Percentiles rank a stretch among this genome's conserved stretches.
Evolutionary conservation across 176 grass and related monocot genomes (phyloP).

Genomic region (Triticum turgidum): DNA sequence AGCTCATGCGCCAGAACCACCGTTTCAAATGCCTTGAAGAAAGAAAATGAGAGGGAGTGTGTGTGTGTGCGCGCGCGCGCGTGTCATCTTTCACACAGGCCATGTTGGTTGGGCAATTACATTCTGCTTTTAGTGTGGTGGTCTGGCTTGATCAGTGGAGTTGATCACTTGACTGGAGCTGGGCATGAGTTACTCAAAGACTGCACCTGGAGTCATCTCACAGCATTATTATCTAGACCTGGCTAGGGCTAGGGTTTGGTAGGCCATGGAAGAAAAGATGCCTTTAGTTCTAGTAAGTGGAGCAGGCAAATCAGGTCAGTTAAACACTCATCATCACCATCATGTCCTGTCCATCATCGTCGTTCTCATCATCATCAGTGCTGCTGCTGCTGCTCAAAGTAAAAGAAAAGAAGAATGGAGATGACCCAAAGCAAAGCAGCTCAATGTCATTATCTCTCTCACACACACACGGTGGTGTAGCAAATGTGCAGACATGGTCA

Average conservation of each 20-base stretch:
- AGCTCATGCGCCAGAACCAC: neutral
- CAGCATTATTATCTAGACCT: too few relatives aligned
- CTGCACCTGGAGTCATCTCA: neutral
- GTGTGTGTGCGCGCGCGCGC: too few relatives aligned
- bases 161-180: neutral
- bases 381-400: conserved; percentile 1
- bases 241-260: neutral
- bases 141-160: neutral
- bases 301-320: conserved; percentile 37
- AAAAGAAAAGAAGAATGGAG: conserved; percentile 26
- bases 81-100: neutral
- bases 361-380: neutral
- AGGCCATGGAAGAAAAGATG: neutral
- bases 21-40: neutral
- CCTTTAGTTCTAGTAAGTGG: neutral
- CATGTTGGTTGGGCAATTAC: neutral
- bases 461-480: conserved; percentile 2
- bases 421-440: conserved; percentile 52
- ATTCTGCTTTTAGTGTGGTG: neutral
- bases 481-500: conserved; percentile 52
- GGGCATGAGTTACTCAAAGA: neutral
- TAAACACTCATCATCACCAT: conserved; percentile 13
- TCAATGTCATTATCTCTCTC: conserved; percentile 49
- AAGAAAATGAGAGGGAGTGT: neutral
- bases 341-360: conserved; percentile 9